Base-by-base conservation (phyloP, 805 yeast genomes). In the Teunomyces stri region DNA sequence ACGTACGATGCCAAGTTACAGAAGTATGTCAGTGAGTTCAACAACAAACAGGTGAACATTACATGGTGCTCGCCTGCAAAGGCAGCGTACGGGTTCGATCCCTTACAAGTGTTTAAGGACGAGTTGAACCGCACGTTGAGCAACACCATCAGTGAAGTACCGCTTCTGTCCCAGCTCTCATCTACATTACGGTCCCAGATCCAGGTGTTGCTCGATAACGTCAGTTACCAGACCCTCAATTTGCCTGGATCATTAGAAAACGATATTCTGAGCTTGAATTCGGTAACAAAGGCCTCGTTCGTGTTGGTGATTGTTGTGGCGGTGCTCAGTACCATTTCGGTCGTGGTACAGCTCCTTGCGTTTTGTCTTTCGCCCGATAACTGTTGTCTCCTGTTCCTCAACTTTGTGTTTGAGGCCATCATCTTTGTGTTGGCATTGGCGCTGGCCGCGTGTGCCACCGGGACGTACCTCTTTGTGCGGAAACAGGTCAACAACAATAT, bases 401-500 rank as follows among this genome's bases (percentile, higher is more conserved):
- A 70, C 57, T 70, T 69, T 50, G 45, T 74, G 44, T 66, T 69
- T n/a, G 69, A 77, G 53, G 65, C 72, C 45, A 49, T 78, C 27
- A 75, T 82, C 6, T 64, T 75, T 41, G 39, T 85, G 5, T 36
- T 78, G 16, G 68, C 80, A 0, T 27, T 76, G 6, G 79, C 10
- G 13, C 71, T 78, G 25, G 76, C 81, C 25, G 88, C 75, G 12
- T 67, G 84, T 18, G 72, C 85, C 25, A 85, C 92, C 0, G 94
- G 84, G 13, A 69, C 78, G n/a, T 85, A 70, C 67, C 47, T 68
- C 4, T 72, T 72, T 46, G 72, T 84, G 50, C 65, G 75, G 49
- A 65, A 69, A 10, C 69, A 76, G 45, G 72, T 88, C 68, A 80
- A 84, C 55, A 66, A 79, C 29, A 66, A 69, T 29, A 64, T 66